Percentiles rank a stretch among this genome's conserved stretches.
These are phyloP conservation scores for Cytospora piceicola DNA, from an alignment of 2,329 filamentous ascomycete species.

Conservation along the genomic window DNA sequence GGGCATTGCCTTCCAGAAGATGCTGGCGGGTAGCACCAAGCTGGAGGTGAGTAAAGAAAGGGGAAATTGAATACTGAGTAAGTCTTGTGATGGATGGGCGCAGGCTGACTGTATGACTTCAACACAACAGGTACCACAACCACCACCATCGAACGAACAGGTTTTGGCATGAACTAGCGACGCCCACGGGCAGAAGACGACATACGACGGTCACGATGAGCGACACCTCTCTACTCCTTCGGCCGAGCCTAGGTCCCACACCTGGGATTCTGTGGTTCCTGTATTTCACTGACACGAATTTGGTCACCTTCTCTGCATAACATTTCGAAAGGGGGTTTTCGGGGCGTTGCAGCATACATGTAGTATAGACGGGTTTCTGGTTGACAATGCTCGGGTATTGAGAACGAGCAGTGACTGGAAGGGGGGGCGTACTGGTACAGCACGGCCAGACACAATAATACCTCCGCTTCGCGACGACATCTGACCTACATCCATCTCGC, in stretches of 20 bases:
- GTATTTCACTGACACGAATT: conserved; percentile 24
- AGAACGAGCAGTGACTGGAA: conserved; percentile 4
- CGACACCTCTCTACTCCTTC: conserved; percentile 27
- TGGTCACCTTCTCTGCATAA: conserved; percentile 28
- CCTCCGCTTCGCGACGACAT: conserved; percentile 16
- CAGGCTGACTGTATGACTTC: not conserved
- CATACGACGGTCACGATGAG: not conserved
- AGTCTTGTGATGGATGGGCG: not conserved
- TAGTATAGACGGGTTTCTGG: conserved; percentile 28
- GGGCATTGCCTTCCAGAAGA: conserved; percentile 91
- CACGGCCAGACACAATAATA: conserved; percentile 29
- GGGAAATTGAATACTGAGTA: not conserved
- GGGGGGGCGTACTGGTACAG: conserved; percentile 13
- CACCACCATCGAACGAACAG: conserved; percentile 21
- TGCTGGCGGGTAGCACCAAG: conserved; percentile 88
- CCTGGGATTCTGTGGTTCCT: conserved; percentile 3
- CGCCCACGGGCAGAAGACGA: not conserved
- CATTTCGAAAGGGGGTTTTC: conserved; percentile 15
- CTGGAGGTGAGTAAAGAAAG: conserved; percentile 64
- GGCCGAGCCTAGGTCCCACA: conserved; percentile 4
- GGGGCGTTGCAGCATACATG: conserved; percentile 28
- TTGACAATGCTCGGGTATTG: conserved; percentile 10
- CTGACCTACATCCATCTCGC: not conserved
- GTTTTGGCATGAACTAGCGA: conserved; percentile 20
- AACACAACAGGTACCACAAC: conserved; percentile 23